phyloP scores from a whole-genome alignment of 257 asterid species.

The Salvia hispanica region DNA sequence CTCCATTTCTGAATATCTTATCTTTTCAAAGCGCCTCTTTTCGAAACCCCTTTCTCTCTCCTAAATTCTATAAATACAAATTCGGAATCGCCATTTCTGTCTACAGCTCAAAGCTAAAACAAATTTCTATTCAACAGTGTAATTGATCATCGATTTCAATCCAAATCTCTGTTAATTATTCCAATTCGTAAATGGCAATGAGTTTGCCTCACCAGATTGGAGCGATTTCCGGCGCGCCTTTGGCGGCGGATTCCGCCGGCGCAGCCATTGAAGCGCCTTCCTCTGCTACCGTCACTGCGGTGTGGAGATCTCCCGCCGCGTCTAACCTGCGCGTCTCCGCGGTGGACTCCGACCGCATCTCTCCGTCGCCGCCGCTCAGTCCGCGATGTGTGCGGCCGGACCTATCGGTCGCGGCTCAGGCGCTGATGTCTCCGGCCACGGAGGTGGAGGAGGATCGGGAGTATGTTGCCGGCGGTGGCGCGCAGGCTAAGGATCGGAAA shows the following conservation, averaged over 20 bases:
- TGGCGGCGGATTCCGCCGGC: slow-evolving; percentile 46
- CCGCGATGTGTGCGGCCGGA: slow-evolving; percentile 64
- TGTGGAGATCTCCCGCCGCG: slow-evolving; percentile 58
- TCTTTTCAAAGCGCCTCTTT: slow-evolving; percentile 26
- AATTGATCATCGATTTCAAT: slow-evolving; percentile 9
- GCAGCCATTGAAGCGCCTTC: slow-evolving; percentile 46
- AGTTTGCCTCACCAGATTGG: slow-evolving; percentile 83
- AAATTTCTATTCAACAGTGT: background rate
- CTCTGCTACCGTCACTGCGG: slow-evolving; percentile 53
- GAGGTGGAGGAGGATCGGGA: slow-evolving; percentile 36
- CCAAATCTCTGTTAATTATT: background rate
- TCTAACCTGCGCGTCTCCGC: slow-evolving; percentile 59
- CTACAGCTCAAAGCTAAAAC: slow-evolving; percentile 4
- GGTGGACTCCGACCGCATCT: slow-evolving; percentile 52
- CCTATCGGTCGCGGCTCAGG: slow-evolving; percentile 79
- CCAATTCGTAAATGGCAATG: slow-evolving; percentile 68
- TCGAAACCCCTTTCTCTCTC: slow-evolving; percentile 9
- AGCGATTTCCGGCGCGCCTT: slow-evolving; percentile 61
- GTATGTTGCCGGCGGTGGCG: slow-evolving; percentile 28
- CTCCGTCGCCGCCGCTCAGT: slow-evolving; percentile 86
- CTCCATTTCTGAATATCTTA: slow-evolving; percentile 36
- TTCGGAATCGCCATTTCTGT: background rate
- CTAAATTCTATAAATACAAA: slow-evolving; percentile 29
- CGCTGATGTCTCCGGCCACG: slow-evolving; percentile 46
- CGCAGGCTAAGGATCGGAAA: slow-evolving; percentile 33